Evolutionary conservation across 2,329 filamentous ascomycete genomes (phyloP).

Genomic region (Alternaria triticina): DNA sequence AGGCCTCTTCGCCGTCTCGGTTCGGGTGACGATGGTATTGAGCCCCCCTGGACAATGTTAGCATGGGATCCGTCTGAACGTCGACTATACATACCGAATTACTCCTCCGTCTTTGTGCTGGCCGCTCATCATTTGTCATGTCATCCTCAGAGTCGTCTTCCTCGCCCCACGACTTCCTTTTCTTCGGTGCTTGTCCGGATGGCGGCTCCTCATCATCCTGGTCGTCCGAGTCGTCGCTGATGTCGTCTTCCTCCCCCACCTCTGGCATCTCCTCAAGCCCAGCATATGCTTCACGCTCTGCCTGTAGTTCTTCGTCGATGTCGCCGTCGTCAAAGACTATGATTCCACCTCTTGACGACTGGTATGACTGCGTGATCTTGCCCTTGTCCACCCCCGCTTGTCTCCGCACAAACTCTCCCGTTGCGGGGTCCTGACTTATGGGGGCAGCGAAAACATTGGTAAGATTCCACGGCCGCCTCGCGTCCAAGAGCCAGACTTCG

Average conservation of each 20-base stretch:
- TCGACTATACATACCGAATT: constrained; percentile 72
- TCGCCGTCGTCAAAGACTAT: constrained; percentile 97
- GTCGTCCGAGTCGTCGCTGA: constrained; percentile 61
- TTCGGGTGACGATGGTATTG: constrained; percentile 72
- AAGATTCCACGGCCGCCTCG: constrained; percentile 92
- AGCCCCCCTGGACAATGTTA: constrained; percentile 50
- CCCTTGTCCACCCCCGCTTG: constrained; percentile 74
- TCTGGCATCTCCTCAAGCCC: constrained; percentile 91
- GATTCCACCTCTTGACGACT: constrained; percentile 81
- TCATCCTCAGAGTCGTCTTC: constrained; percentile 67
- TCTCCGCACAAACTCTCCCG: constrained; percentile 57
- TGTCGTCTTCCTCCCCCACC: constrained; percentile 73
- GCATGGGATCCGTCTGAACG: not conserved
- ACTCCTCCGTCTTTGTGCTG: constrained; percentile 80
- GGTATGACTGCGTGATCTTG: constrained; percentile 73
- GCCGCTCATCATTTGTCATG: constrained; percentile 76
- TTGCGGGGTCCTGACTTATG: constrained; percentile 51
- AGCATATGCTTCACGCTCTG: constrained; percentile 81
- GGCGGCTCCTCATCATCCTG: constrained; percentile 41
- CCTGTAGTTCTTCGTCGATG: constrained; percentile 79
- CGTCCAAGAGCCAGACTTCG: constrained; percentile 93
- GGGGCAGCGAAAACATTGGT: constrained; percentile 86
- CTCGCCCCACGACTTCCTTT: constrained; percentile 54
- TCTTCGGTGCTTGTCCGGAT: constrained; percentile 47
- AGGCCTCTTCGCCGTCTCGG: constrained; percentile 69